phyloP scores from a whole-genome alignment of 106 monocot species.

The Acanthochlamys bracteata region DNA sequence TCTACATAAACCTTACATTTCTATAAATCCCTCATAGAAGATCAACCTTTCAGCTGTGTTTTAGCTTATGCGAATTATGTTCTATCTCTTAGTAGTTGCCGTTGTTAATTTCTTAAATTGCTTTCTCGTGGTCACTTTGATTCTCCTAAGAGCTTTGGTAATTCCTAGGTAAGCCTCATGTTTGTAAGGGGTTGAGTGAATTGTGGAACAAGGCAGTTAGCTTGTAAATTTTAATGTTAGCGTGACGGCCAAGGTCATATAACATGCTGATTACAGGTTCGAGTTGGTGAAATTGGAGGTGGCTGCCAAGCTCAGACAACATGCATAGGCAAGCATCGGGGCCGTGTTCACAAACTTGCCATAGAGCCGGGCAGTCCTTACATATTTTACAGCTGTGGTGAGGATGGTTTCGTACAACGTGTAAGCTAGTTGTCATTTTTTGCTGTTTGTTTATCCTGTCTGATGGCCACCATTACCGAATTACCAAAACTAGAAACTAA shows the following conservation, averaged over 20 bases:
- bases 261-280: conserved; percentile 30
- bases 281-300: conserved; percentile 46
- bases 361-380: conserved; percentile 80
- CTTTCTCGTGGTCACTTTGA: too few species aligned
- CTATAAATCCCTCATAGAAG: too few species aligned
- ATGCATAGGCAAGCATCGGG: conserved; percentile 46
- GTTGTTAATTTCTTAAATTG: too few species aligned
- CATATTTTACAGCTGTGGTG: conserved; percentile 88
- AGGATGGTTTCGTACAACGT: conserved; percentile 81
- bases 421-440: conserved; percentile 23
- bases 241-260: not conserved
- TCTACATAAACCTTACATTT: too few species aligned
- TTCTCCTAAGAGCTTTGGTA: too few species aligned
- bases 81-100: too few species aligned
- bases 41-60: too few species aligned
- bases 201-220: not conserved
- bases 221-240: not conserved
- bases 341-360: conserved; percentile 70
- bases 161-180: too few species aligned
- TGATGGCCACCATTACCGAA: not conserved
- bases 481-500: conserved; percentile 15
- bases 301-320: conserved; percentile 49
- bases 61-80: too few species aligned
- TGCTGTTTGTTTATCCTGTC: not conserved
- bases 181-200: too few species aligned